Evolutionary conservation across 257 asterid species (phyloP), one percentile per base, ranked within the genome.

Genomic region (Perilla frutescens): DNA sequence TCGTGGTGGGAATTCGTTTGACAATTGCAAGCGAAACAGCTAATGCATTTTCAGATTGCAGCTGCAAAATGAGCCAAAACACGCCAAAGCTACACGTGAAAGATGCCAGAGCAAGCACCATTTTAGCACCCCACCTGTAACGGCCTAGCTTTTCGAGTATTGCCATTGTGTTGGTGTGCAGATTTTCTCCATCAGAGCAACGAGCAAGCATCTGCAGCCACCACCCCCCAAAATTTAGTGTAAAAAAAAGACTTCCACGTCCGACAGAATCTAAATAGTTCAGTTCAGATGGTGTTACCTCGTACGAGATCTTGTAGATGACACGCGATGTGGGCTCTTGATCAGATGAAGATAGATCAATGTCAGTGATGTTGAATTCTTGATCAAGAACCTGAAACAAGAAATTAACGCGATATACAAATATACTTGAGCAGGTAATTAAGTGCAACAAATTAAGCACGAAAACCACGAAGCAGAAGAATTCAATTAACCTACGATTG

Each of bases 71-170:
- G 80, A 91, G 91, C 83, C 82, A 67, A 79, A 88, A 87, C 57
- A 79, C 47, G 13, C 89, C 92, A 69, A 81, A 86, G 53, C 59
- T 76, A 39, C 58, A 67, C 37, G 81, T 72, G 9, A 89, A 77
- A 12, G 90, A 85, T 53, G 96, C 90, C 4, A 90, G 84, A 61
- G 84, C 85, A 54, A 91, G 45, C 68, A 72, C 84, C 54, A 77
- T 80, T 81, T 91, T 91, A 26, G 87, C 89, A 39, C 88, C 93
- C 97, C 96, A 91, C 53, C 67, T 80, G 34, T 76, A 90, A 29
- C 66, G 85, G 32, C 81, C 79, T 11, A 91, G 81, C 59, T 55
- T 81, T 73, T 90, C 95, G 41, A 91, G 87, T 58, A 91, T 45
- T 47, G 6, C 64, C 77, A 91, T 15, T 13, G 91, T 86, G 61